These are phyloP conservation scores for Hypoxylon trugodes DNA, from an alignment of 495 filamentous ascomycete genomes.

Conservation along the genomic window DNA sequence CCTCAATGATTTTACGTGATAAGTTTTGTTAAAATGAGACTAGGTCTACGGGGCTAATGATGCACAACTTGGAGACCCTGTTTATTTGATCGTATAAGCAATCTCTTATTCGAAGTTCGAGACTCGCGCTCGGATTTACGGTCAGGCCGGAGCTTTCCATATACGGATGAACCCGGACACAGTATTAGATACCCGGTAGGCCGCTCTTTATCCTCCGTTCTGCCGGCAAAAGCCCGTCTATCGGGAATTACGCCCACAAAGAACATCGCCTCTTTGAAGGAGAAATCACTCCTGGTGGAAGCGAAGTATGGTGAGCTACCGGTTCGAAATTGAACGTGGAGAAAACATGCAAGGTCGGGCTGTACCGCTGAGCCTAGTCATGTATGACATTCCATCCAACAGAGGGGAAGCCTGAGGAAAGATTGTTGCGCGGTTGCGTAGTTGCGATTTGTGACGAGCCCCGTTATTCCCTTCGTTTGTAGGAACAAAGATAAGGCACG, in stretches of 20 bases:
- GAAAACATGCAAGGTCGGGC: constrained; percentile 23
- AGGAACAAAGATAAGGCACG: constrained; percentile 14
- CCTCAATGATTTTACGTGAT: constrained; percentile 29
- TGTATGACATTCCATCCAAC: constrained; percentile 25
- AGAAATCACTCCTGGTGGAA: neutral
- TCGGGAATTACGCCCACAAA: neutral
- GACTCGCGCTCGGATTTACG: constrained; percentile 1
- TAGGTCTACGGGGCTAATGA: constrained; percentile 1
- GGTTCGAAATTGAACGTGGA: constrained; percentile 18
- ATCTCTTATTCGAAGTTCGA: neutral
- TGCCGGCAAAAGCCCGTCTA: constrained; percentile 4
- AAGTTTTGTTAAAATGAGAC: constrained; percentile 1
- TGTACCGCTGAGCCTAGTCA: constrained; percentile 19
- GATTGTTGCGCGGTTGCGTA: constrained; percentile 2
- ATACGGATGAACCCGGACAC: neutral
- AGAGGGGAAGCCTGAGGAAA: neutral
- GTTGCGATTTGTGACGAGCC: constrained; percentile 16
- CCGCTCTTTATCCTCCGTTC: constrained; percentile 9
- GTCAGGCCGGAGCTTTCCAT: constrained; percentile 1
- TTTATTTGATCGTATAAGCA: constrained; percentile 1
- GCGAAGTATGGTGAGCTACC: constrained; percentile 6
- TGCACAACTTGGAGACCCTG: constrained; percentile 5
- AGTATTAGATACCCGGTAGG: neutral
- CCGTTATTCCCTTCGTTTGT: constrained; percentile 9
- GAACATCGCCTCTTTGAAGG: neutral